Conservation (phyloP, 805 yeast species). For the Candida montana region DNA sequence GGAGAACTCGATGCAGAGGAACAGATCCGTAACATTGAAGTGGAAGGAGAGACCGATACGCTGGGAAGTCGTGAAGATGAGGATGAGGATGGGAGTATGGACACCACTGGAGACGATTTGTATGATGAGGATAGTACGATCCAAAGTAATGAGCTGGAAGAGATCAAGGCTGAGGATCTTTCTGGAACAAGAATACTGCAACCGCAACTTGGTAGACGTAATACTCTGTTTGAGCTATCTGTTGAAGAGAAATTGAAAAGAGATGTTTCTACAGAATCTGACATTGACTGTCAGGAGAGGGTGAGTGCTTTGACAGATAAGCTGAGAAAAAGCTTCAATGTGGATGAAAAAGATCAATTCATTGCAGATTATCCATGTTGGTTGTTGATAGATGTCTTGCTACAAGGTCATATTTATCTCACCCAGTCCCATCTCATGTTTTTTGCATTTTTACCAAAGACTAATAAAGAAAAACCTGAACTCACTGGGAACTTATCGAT, state of each 20-base stretch:
- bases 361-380: conserved; percentile 67
- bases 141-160: conserved; percentile 1
- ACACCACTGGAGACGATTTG: no score
- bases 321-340: conserved; percentile 34
- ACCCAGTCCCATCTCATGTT: conserved; percentile 63
- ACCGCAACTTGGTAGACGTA: conserved; percentile 4
- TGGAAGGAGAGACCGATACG: background rate
- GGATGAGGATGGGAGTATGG: background rate
- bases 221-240: conserved; percentile 28
- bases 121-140: no score
- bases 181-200: background rate
- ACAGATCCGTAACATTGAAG: background rate
- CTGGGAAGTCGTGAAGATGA: background rate
- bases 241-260: conserved; percentile 13
- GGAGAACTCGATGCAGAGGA: background rate
- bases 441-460: conserved; percentile 71
- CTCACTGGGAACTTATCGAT: conserved; percentile 48
- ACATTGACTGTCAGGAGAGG: conserved; percentile 9
- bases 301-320: conserved; percentile 34
- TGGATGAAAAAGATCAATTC: conserved; percentile 52
- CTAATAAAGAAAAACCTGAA: conserved; percentile 34
- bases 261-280: background rate
- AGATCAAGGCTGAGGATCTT: conserved; percentile 3
- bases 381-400: conserved; percentile 73
- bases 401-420: conserved; percentile 81